A percentile compares a stretch with the other conserved stretches of the same genome.
phyloP scores from a whole-genome alignment of 768 basidiomycete genomes.

The Tricholoma terreum region DNA sequence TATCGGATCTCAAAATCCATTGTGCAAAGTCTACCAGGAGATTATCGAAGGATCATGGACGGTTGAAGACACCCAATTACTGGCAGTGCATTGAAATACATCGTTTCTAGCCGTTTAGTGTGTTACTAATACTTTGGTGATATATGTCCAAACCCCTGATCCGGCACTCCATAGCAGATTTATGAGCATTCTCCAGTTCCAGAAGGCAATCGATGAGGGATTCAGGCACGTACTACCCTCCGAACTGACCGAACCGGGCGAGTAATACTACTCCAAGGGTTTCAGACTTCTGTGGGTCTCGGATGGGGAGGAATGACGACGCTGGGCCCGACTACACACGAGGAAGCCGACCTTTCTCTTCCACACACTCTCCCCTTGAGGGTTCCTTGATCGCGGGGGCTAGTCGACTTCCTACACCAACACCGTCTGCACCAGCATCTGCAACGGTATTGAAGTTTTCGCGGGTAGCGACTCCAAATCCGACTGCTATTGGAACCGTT shows the following conservation, averaged over 20 bases:
- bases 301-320: constrained; percentile 21
- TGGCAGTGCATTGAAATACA: too few relatives aligned
- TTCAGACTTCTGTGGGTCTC: constrained; percentile 27
- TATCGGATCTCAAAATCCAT: constrained; percentile 39
- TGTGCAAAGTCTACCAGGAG: constrained; percentile 4
- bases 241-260: constrained; percentile 89
- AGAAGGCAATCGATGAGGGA: constrained; percentile 88
- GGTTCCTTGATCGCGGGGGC: constrained; percentile 74
- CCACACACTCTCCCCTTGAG: constrained; percentile 40
- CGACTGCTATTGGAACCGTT: constrained; percentile 83
- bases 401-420: constrained; percentile 87
- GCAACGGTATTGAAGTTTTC: constrained; percentile 83
- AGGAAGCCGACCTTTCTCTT: constrained; percentile 36
- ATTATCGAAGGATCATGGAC: constrained; percentile 3
- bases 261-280: constrained; percentile 51
- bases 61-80: too few relatives aligned
- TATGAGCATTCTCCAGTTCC: constrained; percentile 91
- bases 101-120: constrained; percentile 95
- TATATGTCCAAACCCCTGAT: constrained; percentile 92
- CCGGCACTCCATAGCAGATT: constrained; percentile 81
- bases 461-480: constrained; percentile 92
- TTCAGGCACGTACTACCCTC: constrained; percentile 97
- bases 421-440: constrained; percentile 84
- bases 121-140: constrained; percentile 86
- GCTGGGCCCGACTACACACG: constrained; percentile 32